Evolutionary conservation across 768 basidiomycete species (phyloP).

Genomic region (Russula sp.): DNA sequence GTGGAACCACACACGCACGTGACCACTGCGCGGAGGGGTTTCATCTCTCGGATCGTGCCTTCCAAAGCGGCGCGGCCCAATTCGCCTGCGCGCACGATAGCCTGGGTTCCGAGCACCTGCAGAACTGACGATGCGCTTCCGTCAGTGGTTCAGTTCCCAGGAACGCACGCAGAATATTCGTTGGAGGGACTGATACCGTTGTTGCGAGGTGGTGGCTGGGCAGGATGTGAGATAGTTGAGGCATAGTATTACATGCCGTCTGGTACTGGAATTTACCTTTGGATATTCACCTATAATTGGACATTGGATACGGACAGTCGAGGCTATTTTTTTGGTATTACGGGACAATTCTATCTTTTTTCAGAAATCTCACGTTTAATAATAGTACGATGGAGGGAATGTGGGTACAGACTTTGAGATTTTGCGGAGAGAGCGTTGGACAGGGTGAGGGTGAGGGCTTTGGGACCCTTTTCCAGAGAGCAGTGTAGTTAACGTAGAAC

Average conservation of each 20-base stretch:
- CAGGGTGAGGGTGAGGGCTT: too few species aligned
- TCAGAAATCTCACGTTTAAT: neutral
- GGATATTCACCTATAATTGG: neutral
- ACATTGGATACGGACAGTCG: neutral
- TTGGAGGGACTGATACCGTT: neutral
- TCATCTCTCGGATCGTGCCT: conserved; percentile 10
- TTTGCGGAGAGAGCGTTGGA: too few species aligned
- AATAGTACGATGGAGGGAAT: too few species aligned
- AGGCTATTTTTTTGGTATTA: neutral
- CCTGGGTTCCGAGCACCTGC: neutral
- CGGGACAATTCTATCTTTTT: neutral
- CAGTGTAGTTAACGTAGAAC: too few species aligned
- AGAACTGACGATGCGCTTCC: neutral
- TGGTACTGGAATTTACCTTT: neutral
- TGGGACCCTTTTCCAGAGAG: too few species aligned
- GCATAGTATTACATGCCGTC: neutral
- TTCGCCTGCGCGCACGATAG: neutral
- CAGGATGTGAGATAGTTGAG: neutral
- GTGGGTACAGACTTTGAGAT: too few species aligned
- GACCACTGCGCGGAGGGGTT: neutral
- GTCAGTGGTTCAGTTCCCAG: neutral
- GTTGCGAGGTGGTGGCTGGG: neutral
- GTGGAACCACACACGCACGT: neutral
- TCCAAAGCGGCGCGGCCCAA: neutral
- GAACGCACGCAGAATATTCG: neutral